Base-by-base conservation (phyloP, 2,329 filamentous ascomycete species). In the Chalara sp. region DNA sequence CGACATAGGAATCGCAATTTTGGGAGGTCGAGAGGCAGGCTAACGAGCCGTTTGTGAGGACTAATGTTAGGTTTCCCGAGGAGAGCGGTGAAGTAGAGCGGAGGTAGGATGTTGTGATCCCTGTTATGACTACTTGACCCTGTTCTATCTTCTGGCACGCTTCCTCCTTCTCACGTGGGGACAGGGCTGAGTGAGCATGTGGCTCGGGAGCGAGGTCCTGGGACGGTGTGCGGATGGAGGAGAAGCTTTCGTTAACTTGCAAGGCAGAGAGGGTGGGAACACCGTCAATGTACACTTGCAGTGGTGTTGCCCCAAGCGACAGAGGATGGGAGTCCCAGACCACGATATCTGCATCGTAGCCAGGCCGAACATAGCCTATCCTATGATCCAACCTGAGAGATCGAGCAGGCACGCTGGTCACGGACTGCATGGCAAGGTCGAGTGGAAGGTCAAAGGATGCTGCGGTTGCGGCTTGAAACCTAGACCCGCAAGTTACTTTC, bases 311-410 rank as follows among this genome's bases (percentile, higher is more conserved):
- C 5, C 72, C 74, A 12, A 72, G 56, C 10, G 68, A 64, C 1
- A 76, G 64, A 3, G 74, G 74, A 53, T 76, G 72, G 0, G 67
- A 67, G 51, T 76, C 69, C 74, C 73, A 76, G 5, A 76, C 64
- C 5, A 74, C 74, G 32, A 77, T 56, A 51, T 78, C 74, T 11
- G 73, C 75, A 57, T 78, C 75, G 51, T 73, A 76, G 4, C 74
- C 72, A 4, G 68, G 58, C 11, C 67, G 66, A 6, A 64, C 63
- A 51, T 70, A 74, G 3, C 74, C 74, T 3, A 76, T 66, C 1
- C 73, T 68, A 51, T 72, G 63, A 43, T 68, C 67, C 30, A 73
- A 63, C 33, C 71, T 68, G 1, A 75, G 58, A 3, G 71, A 69
- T 8, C 63, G 66, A 5, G 74, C 73, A 4, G 74, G 73, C 1